Evolutionary conservation across 1,139 yeast species (phyloP), one percentile per base, ranked within the genome.

Genomic region (Suhomyces ambrosiae): DNA sequence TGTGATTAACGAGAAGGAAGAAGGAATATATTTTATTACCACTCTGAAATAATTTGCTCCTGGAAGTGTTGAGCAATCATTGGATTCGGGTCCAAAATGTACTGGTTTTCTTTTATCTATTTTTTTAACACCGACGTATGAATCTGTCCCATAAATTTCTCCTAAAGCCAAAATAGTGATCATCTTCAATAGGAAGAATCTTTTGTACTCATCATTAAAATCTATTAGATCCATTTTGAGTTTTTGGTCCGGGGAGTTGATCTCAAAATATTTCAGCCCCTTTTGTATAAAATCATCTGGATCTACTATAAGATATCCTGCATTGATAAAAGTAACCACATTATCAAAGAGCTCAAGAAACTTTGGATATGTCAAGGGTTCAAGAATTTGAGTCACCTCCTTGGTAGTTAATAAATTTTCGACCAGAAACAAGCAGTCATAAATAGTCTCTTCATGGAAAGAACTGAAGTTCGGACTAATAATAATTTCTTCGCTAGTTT

Each of bases 391-490:
- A 8, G 10, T 10, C 38, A 25, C 14, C 33, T 27, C 28, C n/a
- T 27, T 12, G 4, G n/a, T 9, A 11, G 13, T 21, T 4, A 30
- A 16, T 7, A 15, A 23, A 14, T 19, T 11, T 19, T 18, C 30
- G 5, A 34, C 32, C 7, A 16, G 24, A 15, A 58, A 32, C 3
- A 51, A 25, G 8, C 44, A 32, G 31, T 60, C 63, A 39, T 58
- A 60, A 2, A 45, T 40, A 5, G 45, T 46, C 26, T 60, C 63
- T 40, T 60, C 65, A 17, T 54, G 46, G 26, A 50, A 59, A 1
- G 61, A 44, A 32, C 48, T 56, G 43, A 59, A 60, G 23, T 50
- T 60, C 1, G 65, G 65, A 4, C 60, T 50, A 8, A 56, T 46
- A 3, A 37, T 36, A 1, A 45, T 26, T 8, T 44, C 52, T 14